phyloP scores from a whole-genome alignment of 2,329 filamentous ascomycete genomes.

The Dothideomycetes sp. region DNA sequence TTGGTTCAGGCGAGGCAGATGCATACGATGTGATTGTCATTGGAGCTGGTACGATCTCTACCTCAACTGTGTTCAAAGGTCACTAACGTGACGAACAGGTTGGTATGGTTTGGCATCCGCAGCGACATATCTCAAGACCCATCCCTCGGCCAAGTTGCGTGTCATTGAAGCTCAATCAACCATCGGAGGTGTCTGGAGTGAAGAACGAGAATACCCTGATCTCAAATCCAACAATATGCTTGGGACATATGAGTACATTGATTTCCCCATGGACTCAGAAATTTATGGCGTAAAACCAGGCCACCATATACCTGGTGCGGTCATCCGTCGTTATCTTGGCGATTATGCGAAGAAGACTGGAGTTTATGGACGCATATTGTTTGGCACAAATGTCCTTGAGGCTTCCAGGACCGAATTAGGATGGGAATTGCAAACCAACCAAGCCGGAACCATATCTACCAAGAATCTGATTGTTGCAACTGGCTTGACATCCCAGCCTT shows the following conservation, averaged over 20 bases:
- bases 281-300: constrained; percentile 39
- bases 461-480: constrained; percentile 52
- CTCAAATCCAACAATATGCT: constrained; percentile 67
- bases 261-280: constrained; percentile 56
- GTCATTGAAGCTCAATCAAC: constrained; percentile 34
- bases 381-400: constrained; percentile 40
- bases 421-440: constrained; percentile 16
- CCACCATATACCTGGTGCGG: constrained; percentile 50
- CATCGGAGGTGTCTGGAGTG: constrained; percentile 62
- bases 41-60: constrained; percentile 39
- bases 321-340: constrained; percentile 49
- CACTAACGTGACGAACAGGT: constrained; percentile 19
- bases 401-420: constrained; percentile 14
- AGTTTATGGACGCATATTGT: constrained; percentile 40
- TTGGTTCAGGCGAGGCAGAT: no score
- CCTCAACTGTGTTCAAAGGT: neutral
- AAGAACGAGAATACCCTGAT: constrained; percentile 56
- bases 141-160: constrained; percentile 32
- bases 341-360: constrained; percentile 47
- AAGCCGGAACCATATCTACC: neutral
- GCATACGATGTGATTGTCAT: constrained; percentile 28
- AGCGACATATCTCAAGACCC: constrained; percentile 39
- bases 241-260: constrained; percentile 64
- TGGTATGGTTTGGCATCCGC: constrained; percentile 40
- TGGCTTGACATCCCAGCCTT: constrained; percentile 50